Conservation (phyloP, 2,329 filamentous ascomycete genomes). For the Beauveria varroae region DNA sequence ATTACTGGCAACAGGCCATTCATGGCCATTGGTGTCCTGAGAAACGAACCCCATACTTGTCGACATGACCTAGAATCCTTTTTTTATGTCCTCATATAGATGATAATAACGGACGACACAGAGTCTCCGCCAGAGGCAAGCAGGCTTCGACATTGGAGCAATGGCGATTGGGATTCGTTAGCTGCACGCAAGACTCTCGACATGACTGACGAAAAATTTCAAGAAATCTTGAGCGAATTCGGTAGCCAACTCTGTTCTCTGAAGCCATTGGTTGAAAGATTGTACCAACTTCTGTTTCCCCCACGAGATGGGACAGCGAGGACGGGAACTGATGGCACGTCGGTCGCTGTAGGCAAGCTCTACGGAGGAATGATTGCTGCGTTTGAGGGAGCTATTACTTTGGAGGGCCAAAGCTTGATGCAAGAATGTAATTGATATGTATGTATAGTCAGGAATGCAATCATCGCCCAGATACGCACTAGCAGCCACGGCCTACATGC, state of each 20-base stretch:
- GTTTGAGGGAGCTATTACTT: not conserved
- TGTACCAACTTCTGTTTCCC: too few relatives aligned
- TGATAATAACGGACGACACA: not conserved
- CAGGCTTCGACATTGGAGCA: not conserved
- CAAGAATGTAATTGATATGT: too few relatives aligned
- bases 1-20: not conserved
- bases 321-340: not conserved
- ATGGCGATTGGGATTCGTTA: too few relatives aligned
- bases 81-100: not conserved
- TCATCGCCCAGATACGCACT: too few relatives aligned
- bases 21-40: not conserved
- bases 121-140: not conserved
- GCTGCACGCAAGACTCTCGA: too few relatives aligned
- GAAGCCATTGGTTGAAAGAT: too few relatives aligned
- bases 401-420: too few relatives aligned
- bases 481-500: too few relatives aligned
- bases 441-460: too few relatives aligned
- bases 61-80: not conserved
- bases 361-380: not conserved
- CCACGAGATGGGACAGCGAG: not conserved
- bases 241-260: too few relatives aligned
- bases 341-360: not conserved
- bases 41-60: not conserved
- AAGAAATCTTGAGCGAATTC: too few relatives aligned
- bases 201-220: too few relatives aligned